Percentiles rank a stretch among this genome's conserved stretches.
Evolutionary conservation across 2,329 filamentous ascomycete species (phyloP).

Genomic region (Hypocrella siamensis): DNA sequence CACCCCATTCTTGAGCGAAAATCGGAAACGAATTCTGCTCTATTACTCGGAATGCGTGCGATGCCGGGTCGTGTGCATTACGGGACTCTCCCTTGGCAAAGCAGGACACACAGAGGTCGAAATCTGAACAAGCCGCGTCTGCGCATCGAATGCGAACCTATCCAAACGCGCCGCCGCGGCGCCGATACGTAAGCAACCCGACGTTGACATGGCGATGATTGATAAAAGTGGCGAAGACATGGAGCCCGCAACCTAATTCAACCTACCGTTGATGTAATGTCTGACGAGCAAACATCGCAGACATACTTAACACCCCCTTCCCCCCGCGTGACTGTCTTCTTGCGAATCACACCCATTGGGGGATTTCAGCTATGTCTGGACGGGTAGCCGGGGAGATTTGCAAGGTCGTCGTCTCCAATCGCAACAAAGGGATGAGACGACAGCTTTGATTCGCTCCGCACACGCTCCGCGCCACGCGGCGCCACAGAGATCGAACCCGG

Average conservation of each 20-base stretch:
- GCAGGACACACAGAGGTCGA: constrained; percentile 92
- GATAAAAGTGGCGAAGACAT: no score
- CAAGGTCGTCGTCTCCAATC: no score
- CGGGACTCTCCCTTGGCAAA: constrained; percentile 71
- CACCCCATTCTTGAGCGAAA: constrained; percentile 88
- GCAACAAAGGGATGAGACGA: no score
- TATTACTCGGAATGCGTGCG: constrained; percentile 83
- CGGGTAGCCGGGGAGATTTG: no score
- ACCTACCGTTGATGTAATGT: constrained; percentile 90
- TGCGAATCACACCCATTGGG: constrained; percentile 82
- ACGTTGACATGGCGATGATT: no score
- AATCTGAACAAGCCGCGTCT: constrained; percentile 69
- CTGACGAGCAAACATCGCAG: constrained; percentile 90
- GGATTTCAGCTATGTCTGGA: neutral
- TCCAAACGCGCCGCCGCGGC: constrained; percentile 5
- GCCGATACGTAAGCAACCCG: no score
- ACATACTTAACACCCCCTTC: constrained; percentile 91
- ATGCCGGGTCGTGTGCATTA: constrained; percentile 71
- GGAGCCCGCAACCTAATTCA: constrained; percentile 2
- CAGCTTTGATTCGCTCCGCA: no score
- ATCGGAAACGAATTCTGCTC: constrained; percentile 98
- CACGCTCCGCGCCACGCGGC: no score
- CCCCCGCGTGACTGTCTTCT: constrained; percentile 76
- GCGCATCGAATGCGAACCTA: constrained; percentile 93
- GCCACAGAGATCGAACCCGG: no score